Evolutionary conservation across 176 grass and related monocot genomes (phyloP).

Genomic region (Bolboschoenus planiculmis): DNA sequence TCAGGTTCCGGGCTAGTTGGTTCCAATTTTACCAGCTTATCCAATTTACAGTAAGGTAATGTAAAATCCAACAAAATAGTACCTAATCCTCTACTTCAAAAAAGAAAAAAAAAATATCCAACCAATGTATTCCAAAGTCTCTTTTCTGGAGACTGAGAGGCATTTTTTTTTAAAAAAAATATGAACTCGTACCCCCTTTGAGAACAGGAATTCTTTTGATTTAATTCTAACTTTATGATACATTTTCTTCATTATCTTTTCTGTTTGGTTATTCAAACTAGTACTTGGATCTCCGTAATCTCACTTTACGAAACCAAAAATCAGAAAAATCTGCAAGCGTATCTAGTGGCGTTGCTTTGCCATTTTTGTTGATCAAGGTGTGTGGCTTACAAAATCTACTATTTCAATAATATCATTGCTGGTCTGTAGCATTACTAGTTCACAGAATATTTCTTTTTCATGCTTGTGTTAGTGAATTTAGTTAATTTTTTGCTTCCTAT

Average conservation of each 20-base stretch:
- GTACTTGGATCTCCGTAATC: slow-evolving; percentile 81
- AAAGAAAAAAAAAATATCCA: not conserved
- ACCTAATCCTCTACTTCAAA: not conserved
- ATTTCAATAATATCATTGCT: not conserved
- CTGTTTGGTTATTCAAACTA: slow-evolving; percentile 41
- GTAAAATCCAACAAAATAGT: not conserved
- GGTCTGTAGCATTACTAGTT: not conserved
- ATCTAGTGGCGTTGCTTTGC: slow-evolving; percentile 58
- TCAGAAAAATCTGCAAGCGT: slow-evolving; percentile 38
- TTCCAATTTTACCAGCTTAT: not conserved
- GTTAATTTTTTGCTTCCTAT: not conserved
- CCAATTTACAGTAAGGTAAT: not conserved
- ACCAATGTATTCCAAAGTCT: not conserved
- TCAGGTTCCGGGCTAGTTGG: not conserved
- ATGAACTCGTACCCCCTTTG: not conserved
- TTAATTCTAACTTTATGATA: slow-evolving; percentile 4
- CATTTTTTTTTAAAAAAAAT: not conserved
- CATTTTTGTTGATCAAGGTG: slow-evolving; percentile 93
- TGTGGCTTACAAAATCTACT: slow-evolving; percentile 14
- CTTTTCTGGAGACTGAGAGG: not conserved
- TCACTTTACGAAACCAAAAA: slow-evolving; percentile 65
- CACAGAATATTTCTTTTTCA: not conserved
- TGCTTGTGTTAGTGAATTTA: not conserved
- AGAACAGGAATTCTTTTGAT: slow-evolving; percentile 1
- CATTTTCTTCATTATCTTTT: not conserved